Evolutionary conservation across 495 filamentous ascomycete genomes (phyloP).

Genomic region (Penicillium macrosclerotiorum): DNA sequence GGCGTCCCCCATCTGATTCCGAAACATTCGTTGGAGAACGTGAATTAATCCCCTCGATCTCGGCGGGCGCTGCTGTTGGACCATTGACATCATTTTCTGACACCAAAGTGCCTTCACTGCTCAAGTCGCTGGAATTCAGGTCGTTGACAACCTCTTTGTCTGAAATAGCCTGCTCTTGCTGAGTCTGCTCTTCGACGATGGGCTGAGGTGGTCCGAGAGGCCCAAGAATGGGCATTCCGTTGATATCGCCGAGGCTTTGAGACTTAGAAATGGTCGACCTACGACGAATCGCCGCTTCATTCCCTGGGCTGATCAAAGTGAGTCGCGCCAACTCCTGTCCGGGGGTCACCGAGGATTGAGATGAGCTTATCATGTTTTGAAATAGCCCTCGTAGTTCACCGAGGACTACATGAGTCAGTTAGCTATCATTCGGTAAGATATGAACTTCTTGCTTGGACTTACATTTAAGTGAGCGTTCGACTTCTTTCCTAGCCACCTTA

Average conservation of each 20-base stretch:
- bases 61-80: slow-evolving; percentile 17
- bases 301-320: slow-evolving; percentile 64
- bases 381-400: slow-evolving; percentile 73
- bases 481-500: slow-evolving; percentile 57
- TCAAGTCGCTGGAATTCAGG: slow-evolving; percentile 26
- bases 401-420: slow-evolving; percentile 55
- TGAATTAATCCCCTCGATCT: slow-evolving; percentile 46
- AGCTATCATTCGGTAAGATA: not conserved
- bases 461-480: slow-evolving; percentile 71
- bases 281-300: slow-evolving; percentile 56
- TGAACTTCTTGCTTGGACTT: slow-evolving; percentile 29
- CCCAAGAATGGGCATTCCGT: slow-evolving; percentile 51
- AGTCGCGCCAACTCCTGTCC: slow-evolving; percentile 78
- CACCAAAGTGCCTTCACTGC: slow-evolving; percentile 55
- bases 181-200: slow-evolving; percentile 17
- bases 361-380: slow-evolving; percentile 61
- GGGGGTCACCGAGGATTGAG: slow-evolving; percentile 56
- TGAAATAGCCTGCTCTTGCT: slow-evolving; percentile 10
- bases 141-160: slow-evolving; percentile 15
- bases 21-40: slow-evolving; percentile 15
- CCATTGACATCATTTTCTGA: slow-evolving; percentile 31
- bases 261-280: slow-evolving; percentile 50
- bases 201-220: slow-evolving; percentile 46
- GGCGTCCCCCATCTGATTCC: slow-evolving; percentile 6
- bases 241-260: slow-evolving; percentile 48